Base-by-base conservation (phyloP, 2,329 filamentous ascomycete genomes). In the Westerdykella aurantiaca region DNA sequence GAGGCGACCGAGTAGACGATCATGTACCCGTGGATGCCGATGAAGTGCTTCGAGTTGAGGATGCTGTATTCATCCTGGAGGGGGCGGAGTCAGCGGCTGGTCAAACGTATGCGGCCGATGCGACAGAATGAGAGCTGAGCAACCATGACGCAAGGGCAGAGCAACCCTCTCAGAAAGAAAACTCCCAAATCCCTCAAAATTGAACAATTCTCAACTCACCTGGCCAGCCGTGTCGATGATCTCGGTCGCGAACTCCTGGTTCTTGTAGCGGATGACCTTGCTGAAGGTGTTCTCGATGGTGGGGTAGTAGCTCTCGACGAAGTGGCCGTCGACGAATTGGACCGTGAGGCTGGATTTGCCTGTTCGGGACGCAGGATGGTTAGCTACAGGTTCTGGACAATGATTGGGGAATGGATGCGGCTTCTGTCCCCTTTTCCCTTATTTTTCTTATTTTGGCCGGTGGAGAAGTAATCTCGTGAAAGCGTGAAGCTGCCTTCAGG, bases 241-340 rank as follows among this genome's bases (percentile, higher is more conserved):
- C 73, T 98, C 93, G 11, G 90, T 95, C 41, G 87, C 83, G 69
- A 83, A 98, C 54, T 97, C 93, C 69, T 96, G 88, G 40, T 86
- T 85, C 70, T 93, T 95, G 69, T 86, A 85, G 59, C 88, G 86
- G 68, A 98, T 95, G 56, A 89, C 84, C 69, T 95, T 95, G 75
- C 86, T 94, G 68, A 98, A 98, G 2, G 91, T 97, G 69, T 97
- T 98, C 70, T 98, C 93, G 62, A 98, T 97, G 34, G 93, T 98
- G 31, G 93, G 93, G 69, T 98, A 98, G 72, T 98, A 98, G 69
- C 87, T 94, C 70, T 98, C 93, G 63, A 98, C 91, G 66, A 98
- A 98, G 72, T 95, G 90, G 50, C 89, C 89, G 67, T 98, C 93
- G 64, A 96, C 91, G 64, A 93, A 97, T 66, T 91, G 91, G 38